phyloP scores from a whole-genome alignment of 495 filamentous ascomycete genomes.

The Daldinia caldariorum region DNA sequence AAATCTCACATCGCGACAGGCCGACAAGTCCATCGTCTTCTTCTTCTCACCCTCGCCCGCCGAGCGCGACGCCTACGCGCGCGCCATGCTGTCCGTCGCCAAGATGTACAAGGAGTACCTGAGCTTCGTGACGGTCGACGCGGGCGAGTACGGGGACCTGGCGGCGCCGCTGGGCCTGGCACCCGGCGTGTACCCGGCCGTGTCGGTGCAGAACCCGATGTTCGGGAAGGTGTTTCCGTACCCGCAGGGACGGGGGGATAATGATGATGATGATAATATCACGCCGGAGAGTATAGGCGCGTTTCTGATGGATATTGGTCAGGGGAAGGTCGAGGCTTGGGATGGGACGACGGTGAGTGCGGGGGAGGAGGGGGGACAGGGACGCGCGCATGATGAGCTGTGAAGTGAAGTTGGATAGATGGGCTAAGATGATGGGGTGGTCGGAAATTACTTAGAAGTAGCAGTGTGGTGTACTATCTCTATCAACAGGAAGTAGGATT shows the following conservation, averaged over 20 bases:
- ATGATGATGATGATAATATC: no score
- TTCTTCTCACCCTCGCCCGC: conserved; percentile 49
- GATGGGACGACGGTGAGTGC: conserved; percentile 26
- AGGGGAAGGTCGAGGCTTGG: conserved; percentile 56
- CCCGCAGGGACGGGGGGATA: conserved; percentile 23
- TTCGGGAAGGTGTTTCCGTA: conserved; percentile 57
- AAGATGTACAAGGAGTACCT: conserved; percentile 61
- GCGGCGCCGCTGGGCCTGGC: conserved; percentile 51
- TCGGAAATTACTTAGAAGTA: no score
- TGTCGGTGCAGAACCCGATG: conserved; percentile 57
- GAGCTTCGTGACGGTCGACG: conserved; percentile 58
- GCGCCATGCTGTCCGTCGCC: conserved; percentile 53
- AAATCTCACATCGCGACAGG: no score
- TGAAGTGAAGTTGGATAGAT: conserved; percentile 16
- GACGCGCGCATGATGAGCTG: conserved; percentile 50
- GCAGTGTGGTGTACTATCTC: no score
- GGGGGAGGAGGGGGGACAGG: neutral
- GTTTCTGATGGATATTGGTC: conserved; percentile 57
- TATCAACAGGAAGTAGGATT: no score
- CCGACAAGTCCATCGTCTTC: conserved; percentile 58
- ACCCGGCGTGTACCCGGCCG: conserved; percentile 37
- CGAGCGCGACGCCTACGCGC: conserved; percentile 46
- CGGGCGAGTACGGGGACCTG: conserved; percentile 59
- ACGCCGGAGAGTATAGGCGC: conserved; percentile 50
- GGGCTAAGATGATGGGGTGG: no score